Conservation (phyloP, 345 rosid genomes). For the Bruguiera gymnorhiza region DNA sequence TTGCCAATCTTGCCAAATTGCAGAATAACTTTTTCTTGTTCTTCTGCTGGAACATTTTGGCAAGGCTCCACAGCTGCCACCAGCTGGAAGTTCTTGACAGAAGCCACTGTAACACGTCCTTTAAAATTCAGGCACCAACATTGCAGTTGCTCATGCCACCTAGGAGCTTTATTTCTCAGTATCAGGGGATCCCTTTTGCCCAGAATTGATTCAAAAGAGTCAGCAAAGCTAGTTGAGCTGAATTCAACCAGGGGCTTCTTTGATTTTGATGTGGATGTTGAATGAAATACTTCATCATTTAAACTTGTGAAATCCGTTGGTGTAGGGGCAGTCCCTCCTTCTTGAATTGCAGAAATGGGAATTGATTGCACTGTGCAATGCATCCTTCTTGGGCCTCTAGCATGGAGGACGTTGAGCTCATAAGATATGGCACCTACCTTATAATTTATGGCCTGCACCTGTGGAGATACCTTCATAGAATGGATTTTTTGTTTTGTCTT, state of each 20-base stretch:
- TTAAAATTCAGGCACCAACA: slow-evolving; percentile 93
- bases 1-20: slow-evolving; percentile 95
- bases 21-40: slow-evolving; percentile 70
- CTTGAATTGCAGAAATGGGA: slow-evolving; percentile 61
- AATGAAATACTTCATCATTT: slow-evolving; percentile 18
- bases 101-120: slow-evolving; percentile 91
- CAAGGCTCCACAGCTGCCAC: slow-evolving; percentile 57
- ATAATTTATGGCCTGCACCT: slow-evolving; percentile 37
- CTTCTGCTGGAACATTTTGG: slow-evolving; percentile 52
- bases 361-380: slow-evolving; percentile 62
- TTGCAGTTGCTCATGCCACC: slow-evolving; percentile 96
- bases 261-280: slow-evolving; percentile 27
- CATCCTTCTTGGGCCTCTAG: slow-evolving; percentile 95
- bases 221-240: slow-evolving; percentile 37
- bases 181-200: slow-evolving; percentile 42
- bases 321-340: slow-evolving; percentile 56
- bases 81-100: slow-evolving; percentile 91
- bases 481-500: slow-evolving; percentile 32
- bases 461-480: slow-evolving; percentile 44
- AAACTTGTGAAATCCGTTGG: slow-evolving; percentile 41
- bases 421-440: slow-evolving; percentile 54
- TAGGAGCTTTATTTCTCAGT: slow-evolving; percentile 82
- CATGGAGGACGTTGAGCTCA: slow-evolving; percentile 78
- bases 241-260: slow-evolving; percentile 38
- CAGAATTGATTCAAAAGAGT: slow-evolving; percentile 13